A percentile compares a stretch with the other conserved stretches of the same genome.
Evolutionary conservation across 768 basidiomycete species (phyloP).

Genomic region (Pleurotus giganteus): DNA sequence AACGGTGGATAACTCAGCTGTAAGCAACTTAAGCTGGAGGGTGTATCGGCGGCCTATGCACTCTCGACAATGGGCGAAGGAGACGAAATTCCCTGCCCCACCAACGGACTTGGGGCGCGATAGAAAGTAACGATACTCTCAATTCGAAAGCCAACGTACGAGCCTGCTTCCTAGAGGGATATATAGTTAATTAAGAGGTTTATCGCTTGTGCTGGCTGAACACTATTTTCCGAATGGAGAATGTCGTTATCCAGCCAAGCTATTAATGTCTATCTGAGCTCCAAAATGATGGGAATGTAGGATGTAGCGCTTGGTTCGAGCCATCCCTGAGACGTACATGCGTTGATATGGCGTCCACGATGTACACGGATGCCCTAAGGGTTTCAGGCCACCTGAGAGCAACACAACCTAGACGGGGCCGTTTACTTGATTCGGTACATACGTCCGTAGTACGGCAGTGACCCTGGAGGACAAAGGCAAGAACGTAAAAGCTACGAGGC

Average conservation of each 20-base stretch:
- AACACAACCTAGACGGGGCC: neutral
- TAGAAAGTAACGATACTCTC: no score
- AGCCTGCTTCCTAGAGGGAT: neutral
- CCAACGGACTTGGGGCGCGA: no score
- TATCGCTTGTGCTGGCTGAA: neutral
- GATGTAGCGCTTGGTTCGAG: conserved; percentile 1
- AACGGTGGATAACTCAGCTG: neutral
- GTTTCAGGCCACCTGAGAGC: neutral
- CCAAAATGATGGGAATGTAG: neutral
- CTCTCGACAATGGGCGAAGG: neutral
- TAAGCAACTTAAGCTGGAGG: neutral
- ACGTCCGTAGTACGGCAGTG: neutral
- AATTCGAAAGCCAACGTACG: neutral
- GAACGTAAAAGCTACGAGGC: neutral
- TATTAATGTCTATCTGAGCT: conserved; percentile 1
- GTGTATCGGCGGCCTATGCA: neutral
- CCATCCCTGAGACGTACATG: conserved; percentile 1
- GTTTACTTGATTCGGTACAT: neutral
- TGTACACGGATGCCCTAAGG: neutral
- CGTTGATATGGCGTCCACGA: neutral
- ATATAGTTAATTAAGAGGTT: neutral
- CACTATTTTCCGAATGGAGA: conserved; percentile 10
- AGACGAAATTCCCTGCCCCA: neutral
- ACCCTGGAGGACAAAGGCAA: neutral
- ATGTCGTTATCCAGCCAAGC: neutral